Conservation (phyloP, 257 asterid genomes). For the Solanum neorickii region DNA sequence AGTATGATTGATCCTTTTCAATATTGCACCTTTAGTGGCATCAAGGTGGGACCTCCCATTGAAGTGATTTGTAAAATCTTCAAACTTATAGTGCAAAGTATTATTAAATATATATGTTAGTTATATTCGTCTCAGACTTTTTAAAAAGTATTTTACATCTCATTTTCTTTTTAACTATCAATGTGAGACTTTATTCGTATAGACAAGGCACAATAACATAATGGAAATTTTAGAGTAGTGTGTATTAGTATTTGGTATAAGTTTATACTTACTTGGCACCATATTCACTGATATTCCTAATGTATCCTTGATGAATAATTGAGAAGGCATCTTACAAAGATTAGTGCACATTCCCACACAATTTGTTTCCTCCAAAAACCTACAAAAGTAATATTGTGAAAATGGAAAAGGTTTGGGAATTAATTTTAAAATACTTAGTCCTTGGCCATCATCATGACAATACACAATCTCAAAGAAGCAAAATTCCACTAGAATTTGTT, state of each 20-base stretch:
- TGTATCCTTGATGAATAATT: slow-evolving; percentile 68
- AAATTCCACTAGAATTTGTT: background rate
- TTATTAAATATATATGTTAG: background rate
- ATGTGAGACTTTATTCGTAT: background rate
- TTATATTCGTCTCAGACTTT: rapidly evolving
- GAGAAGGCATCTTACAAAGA: slow-evolving; percentile 91
- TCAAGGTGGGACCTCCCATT: slow-evolving; percentile 30
- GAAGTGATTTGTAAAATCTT: background rate
- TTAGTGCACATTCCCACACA: slow-evolving; percentile 97
- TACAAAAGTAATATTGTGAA: slow-evolving; percentile 1
- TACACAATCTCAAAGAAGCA: background rate
- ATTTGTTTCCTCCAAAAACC: slow-evolving; percentile 85
- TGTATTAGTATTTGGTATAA: background rate
- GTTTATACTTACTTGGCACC: slow-evolving; percentile 73
- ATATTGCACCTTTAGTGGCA: slow-evolving; percentile 18
- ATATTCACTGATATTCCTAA: slow-evolving; percentile 68
- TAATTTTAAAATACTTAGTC: background rate
- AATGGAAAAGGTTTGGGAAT: background rate
- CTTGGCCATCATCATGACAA: background rate
- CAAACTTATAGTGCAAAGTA: slow-evolving; percentile 20
- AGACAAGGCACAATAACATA: background rate
- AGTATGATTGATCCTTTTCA: slow-evolving; percentile 5
- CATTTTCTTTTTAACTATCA: background rate
- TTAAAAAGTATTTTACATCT: too few species aligned
- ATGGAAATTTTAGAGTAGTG: background rate